Evolutionary conservation across 1,284 basidiomycete genomes (phyloP), one percentile per base, ranked within the genome.

Genomic region (Apiotrichum laibachii): DNA sequence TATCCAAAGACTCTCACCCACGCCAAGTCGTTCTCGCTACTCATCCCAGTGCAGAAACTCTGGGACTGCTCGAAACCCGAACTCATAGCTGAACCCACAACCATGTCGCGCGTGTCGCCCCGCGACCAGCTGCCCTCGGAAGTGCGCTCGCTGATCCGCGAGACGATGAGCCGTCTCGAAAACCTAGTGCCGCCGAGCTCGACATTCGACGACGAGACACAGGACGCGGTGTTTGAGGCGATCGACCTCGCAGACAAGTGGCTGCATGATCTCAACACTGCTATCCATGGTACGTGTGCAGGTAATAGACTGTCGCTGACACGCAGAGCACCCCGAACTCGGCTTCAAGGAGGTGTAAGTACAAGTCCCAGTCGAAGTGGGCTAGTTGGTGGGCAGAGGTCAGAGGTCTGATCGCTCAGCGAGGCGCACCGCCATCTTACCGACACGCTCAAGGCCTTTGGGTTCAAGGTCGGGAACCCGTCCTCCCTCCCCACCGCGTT

Each of bases 181-280:
- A 52, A 56, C 45, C 60, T 67, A 11, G 47, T 64, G 0, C 61
- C 68, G 8, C 55, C 66, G 13, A 47, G 57, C 10, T 53, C 57
- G 5, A 45, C 39, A 26, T 64, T 70, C 22, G 58, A 60, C 44
- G 62, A 67, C 44, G 61, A 68, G 58, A 66, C 66, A 15, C 55
- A 67, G 53, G 65, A 68, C 55, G 67, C 65, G 2, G 59, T 68
- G 10, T 68, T 70, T 50, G 71, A 74, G 19, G 82, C 79, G 50
- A 81, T 89, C 45, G 81, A 84, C 55, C 78, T 72, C 12, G 75
- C 86, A n/a, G 81, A 83, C 56, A 72, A 72, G 0, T 83, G 85
- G 55, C 76, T 89, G 57, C 79, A 85, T 50, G 72, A 72, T 48
- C 75, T 89, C 19, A 89, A 85, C 70, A 72, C 88, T 31, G 84